A percentile compares a stretch with the other conserved stretches of the same genome.
These are phyloP conservation scores for Nephelium lappaceum DNA, from an alignment of 345 rosid genomes.

Conservation along the genomic window DNA sequence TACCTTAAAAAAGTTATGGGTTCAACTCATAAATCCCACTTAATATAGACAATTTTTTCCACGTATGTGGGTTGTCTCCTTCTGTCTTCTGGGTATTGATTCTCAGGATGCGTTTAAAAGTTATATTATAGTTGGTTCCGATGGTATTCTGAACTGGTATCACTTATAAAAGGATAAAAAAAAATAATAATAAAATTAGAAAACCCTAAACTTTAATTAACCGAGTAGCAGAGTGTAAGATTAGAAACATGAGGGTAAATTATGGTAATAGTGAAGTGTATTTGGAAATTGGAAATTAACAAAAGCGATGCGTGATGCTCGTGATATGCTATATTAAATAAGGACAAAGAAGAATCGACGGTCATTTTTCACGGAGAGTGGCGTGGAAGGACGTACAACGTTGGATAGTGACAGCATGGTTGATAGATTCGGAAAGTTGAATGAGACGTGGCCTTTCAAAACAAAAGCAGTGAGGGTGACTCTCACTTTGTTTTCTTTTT, in stretches of 20 bases:
- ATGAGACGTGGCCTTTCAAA: conserved; percentile 35
- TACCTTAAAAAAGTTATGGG: no score
- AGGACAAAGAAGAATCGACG: conserved; percentile 7
- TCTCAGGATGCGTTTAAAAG: no score
- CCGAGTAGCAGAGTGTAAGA: neutral
- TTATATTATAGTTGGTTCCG: no score
- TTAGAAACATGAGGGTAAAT: neutral
- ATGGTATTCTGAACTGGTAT: no score
- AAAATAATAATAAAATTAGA: no score
- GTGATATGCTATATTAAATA: neutral
- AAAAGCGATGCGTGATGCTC: neutral
- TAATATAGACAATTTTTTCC: no score
- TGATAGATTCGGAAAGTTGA: conserved; percentile 23
- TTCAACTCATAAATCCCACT: no score
- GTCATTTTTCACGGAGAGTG: conserved; percentile 24
- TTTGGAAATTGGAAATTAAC: neutral
- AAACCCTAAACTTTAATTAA: neutral
- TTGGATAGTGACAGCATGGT: conserved; percentile 13
- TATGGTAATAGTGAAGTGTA: neutral
- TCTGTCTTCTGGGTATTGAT: no score
- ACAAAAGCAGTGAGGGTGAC: conserved; percentile 26
- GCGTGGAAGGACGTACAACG: conserved; percentile 30
- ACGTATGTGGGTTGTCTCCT: no score
- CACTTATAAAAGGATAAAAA: no score
- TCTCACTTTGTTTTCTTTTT: neutral